These are phyloP conservation scores for Saccharomycopsis capsularis DNA, from an alignment of 805 yeast genomes.

Conservation along the genomic window DNA sequence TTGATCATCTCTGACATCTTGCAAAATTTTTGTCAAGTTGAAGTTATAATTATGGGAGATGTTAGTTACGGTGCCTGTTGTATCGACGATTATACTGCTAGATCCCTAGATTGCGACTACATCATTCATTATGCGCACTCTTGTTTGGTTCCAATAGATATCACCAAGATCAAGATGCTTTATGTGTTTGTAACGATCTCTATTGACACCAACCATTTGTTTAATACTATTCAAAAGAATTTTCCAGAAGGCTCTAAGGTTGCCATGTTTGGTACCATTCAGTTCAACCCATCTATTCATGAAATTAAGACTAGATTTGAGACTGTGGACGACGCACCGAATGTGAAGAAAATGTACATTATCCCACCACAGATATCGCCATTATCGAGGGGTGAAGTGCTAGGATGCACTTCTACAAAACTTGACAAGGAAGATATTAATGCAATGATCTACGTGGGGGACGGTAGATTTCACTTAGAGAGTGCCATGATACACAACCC, in stretches of 20 bases:
- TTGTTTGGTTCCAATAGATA: constrained; percentile 90
- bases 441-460: constrained; percentile 90
- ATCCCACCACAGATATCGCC: constrained; percentile 91
- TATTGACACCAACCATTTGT: constrained; percentile 75
- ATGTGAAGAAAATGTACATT: constrained; percentile 43
- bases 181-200: constrained; percentile 91
- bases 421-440: constrained; percentile 55
- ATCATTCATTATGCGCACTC: constrained; percentile 97
- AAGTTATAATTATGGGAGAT: constrained; percentile 94
- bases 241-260: constrained; percentile 57
- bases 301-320: constrained; percentile 22
- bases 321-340: constrained; percentile 29
- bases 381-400: constrained; percentile 87
- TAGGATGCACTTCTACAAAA: constrained; percentile 92
- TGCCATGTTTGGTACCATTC: constrained; percentile 93
- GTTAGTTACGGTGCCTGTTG: constrained; percentile 99
- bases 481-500: constrained; percentile 98
- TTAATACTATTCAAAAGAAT: constrained; percentile 68
- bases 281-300: constrained; percentile 92
- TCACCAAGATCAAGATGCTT: constrained; percentile 84
- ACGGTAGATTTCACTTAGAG: constrained; percentile 93
- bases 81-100: constrained; percentile 92
- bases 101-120: constrained; percentile 88
- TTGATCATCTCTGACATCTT: constrained; percentile 85
- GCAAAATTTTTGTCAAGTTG: constrained; percentile 77